Conservation (phyloP, 176 grass and related monocot genomes). For the Ampelocalamus luodianensis region DNA sequence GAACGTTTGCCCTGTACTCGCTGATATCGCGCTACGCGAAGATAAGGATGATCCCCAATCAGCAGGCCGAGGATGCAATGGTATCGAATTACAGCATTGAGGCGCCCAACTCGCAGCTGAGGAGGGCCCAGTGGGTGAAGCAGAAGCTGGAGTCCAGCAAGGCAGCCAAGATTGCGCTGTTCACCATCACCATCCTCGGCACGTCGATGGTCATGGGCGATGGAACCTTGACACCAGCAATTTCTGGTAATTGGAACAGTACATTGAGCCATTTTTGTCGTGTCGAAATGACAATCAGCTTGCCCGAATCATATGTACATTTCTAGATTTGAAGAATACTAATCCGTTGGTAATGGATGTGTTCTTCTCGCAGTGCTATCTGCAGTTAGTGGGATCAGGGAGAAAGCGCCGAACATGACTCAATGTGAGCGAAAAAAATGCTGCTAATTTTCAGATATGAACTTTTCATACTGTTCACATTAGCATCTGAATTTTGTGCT, state of each 20-base stretch:
- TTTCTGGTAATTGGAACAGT: conserved; percentile 43
- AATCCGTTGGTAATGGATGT: not conserved
- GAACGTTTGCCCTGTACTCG: conserved; percentile 74
- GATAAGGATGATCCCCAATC: conserved; percentile 57
- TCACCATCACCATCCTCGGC: conserved; percentile 60
- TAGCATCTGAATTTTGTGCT: not conserved
- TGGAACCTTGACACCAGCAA: conserved; percentile 61
- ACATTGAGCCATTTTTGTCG: not conserved
- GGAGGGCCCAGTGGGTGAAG: conserved; percentile 52
- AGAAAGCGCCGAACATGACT: conserved; percentile 51
- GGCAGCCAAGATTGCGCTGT: conserved; percentile 42
- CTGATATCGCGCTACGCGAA: conserved; percentile 63
- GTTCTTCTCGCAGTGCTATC: conserved; percentile 52
- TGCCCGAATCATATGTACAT: not conserved
- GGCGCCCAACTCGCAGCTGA: conserved; percentile 24
- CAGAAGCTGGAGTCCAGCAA: conserved; percentile 51
- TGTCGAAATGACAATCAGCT: not conserved
- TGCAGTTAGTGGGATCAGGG: conserved; percentile 58
- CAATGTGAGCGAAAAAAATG: conserved; percentile 30
- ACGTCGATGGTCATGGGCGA: conserved; percentile 75
- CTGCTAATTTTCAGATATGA: not conserved
- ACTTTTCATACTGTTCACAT: not conserved
- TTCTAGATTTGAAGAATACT: not conserved
- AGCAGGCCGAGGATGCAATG: conserved; percentile 59
- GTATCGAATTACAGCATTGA: conserved; percentile 57